A percentile compares a stretch with the other conserved stretches of the same genome.
Evolutionary conservation across 176 grass and related monocot genomes (phyloP).

Genomic region (Chrysopogon serrulatus): DNA sequence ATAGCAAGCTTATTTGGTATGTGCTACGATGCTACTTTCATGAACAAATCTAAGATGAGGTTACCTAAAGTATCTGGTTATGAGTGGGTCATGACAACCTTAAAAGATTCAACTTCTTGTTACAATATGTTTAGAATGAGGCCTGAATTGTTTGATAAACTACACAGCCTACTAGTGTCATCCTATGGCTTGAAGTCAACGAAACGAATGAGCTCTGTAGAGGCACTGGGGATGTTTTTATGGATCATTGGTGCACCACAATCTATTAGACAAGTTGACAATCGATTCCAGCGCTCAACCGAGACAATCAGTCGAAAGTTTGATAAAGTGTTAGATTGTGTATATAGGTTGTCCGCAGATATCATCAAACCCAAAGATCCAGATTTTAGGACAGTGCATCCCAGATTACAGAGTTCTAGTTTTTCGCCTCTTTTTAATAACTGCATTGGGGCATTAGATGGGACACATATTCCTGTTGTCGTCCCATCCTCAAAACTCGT

Average conservation of each 20-base stretch:
- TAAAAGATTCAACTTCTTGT: not conserved
- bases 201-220: not conserved
- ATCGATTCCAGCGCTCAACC: rapidly evolving
- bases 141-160: not conserved
- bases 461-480: not conserved
- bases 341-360: not conserved
- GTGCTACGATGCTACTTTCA: not conserved
- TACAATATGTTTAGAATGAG: not conserved
- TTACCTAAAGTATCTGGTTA: not conserved
- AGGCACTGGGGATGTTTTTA: not conserved
- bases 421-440: not conserved
- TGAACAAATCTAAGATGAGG: not conserved
- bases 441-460: not conserved
- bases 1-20: too few species aligned
- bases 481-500: too few species aligned
- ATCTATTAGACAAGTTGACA: not conserved
- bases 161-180: not conserved
- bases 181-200: not conserved
- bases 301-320: not conserved
- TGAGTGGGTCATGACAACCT: not conserved
- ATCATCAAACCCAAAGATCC: not conserved
- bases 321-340: not conserved
- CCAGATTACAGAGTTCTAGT: not conserved
- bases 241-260: not conserved
- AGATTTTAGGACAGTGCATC: not conserved